Percentiles rank a stretch among this genome's conserved stretches.
Conservation (phyloP, 108 stramenopile genomes). For the Cyclotella cryptica region DNA sequence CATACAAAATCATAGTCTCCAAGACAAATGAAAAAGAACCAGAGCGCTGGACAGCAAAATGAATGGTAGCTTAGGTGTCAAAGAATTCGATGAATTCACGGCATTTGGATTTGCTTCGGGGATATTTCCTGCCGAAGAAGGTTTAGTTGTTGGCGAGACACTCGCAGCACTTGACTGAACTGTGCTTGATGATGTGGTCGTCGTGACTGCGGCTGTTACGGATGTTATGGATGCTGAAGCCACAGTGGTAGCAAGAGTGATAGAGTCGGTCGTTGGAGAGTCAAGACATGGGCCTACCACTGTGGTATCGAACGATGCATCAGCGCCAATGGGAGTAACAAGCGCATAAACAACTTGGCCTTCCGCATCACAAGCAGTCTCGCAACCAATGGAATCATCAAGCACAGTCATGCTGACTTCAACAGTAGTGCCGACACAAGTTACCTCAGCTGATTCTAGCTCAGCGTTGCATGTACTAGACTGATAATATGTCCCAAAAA, state of each 20-base stretch:
- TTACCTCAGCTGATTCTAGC: neutral
- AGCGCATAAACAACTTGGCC: conserved; percentile 25
- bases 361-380: conserved; percentile 16
- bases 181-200: neutral
- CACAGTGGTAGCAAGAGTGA: neutral
- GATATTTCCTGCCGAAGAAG: neutral
- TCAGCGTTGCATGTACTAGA: conserved; percentile 26
- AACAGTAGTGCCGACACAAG: conserved; percentile 2
- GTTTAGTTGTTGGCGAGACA: neutral
- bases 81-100: neutral
- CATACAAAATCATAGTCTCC: neutral
- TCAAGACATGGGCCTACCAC: conserved; percentile 17
- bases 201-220: neutral
- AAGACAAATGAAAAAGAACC: conserved; percentile 4
- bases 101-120: neutral
- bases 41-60: neutral
- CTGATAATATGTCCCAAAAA: conserved; percentile 23
- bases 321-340: conserved; percentile 18
- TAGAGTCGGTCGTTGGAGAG: neutral
- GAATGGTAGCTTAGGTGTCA: neutral
- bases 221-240: neutral
- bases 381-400: conserved; percentile 20
- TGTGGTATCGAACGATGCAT: conserved; percentile 1
- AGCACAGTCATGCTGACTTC: conserved; percentile 8
- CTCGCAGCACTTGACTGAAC: neutral